Evolutionary conservation across 306 rosid species (phyloP), one percentile per base, ranked within the genome.

Genomic region (Macrotyloma uniflorum): DNA sequence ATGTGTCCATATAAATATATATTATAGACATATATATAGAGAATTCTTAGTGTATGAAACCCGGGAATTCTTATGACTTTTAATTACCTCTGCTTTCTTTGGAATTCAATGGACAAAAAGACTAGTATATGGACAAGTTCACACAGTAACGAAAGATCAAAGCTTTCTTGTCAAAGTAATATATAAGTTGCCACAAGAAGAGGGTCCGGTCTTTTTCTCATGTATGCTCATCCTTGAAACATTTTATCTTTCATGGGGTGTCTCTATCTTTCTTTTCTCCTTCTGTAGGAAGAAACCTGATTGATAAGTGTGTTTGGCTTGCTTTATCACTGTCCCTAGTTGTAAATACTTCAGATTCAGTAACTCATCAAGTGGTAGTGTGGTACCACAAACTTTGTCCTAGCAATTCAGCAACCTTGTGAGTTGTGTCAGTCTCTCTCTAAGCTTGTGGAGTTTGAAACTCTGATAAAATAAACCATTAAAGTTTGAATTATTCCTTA

Each of bases 141-240:
- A 33, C 62, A 66, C 63, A 85, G 78, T 33, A 82, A 55, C 8
- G 68, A 74, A 83, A 87, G 87, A 87, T 86, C 84, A 85, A 73
- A 89, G 85, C 81, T 86, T 79, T 84, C 70, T 89, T 87, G 88
- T 91, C 90, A 83, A 87, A 81, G 85, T 67, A 67, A 65, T 82
- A 65, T 80, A 75, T 67, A 74, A 82, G 80, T 88, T 67, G 35
- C 43, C 76, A 70, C 50, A 58, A 72, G 53, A 71, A 81, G 86
- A 79, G 87, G 87, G 82, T 75, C 43, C 66, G 16, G 90, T 83
- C 91, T 78, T 82, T 79, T 77, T 89, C 91, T 83, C 74, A 80
- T 83, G 83, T 75, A 74, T 86, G 64, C 64, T 40, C 50, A 63
- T 84, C 72, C 77, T 80, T 70, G 57, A 51, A 43, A 75, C 77